Base-by-base conservation (phyloP, 306 rosid species). In the Hippophae rhamnoides region DNA sequence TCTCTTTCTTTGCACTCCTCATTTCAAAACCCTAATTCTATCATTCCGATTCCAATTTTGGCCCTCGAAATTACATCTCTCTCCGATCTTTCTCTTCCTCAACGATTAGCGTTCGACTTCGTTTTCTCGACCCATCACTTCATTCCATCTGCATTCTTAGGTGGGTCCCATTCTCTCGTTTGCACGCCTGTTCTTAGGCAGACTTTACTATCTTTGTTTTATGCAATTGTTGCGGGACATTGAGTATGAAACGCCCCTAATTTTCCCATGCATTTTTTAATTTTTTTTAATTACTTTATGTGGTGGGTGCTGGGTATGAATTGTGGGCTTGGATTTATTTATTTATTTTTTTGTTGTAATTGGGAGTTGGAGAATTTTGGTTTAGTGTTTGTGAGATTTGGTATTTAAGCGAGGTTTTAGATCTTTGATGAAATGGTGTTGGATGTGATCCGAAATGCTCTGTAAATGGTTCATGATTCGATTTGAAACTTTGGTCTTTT, bases 11-110 rank as follows among this genome's bases (percentile, higher is more conserved):
- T 44, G 44, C 57, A 41, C 50, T 41, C 13, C 18, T 6, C 13
- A 10, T 55, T 38, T 64, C 69, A 64, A 64, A 64, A 64, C 69
- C 69, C 69, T 64, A 64, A 64, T 44, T 64, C 61, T 45, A 54
- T 64, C 13, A 4, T 13, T 55, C 69, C 46, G 69, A 64, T 54
- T 64, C 55, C 38, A 54, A 45, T 64, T 64, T 45, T 42, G 56
- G 56, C 38, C 69, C 61, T 64, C 68, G 68, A 63, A 52, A 41
- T 41, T 41, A 52, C 26, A 61, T 53, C 68, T 63, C 60, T 63
- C 61, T 63, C 13, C 25, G 6, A 27, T 44, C 10, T 9, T 27
- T 49, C 27, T 43, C 66, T 64, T 43, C 44, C 52, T 44, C 53
- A 13, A 50, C 38, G 69, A 64, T 43, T 64, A 44, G 23, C 55